Percentiles rank a stretch among this genome's conserved stretches.
Conservation (phyloP, 2,329 filamentous ascomycete species). For the Malbranchea zuffiana region DNA sequence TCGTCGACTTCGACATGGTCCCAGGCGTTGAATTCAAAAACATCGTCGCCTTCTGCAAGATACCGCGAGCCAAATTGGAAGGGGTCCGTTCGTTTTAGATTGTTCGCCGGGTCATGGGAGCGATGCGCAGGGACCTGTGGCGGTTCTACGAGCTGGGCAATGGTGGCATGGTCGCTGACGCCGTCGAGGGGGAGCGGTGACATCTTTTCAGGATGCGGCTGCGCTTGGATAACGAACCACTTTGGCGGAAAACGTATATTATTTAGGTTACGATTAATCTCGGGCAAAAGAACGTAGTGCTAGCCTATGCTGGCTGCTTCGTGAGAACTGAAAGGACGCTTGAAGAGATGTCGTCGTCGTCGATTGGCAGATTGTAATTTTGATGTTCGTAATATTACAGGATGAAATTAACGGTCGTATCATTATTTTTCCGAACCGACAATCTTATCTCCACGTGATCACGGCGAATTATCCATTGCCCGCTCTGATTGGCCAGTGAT, state of each 20-base stretch:
- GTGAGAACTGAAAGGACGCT: no score
- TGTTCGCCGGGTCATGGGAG: conserved; percentile 58
- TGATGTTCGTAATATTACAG: conserved; percentile 2
- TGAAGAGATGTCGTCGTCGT: background rate
- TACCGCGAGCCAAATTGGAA: conserved; percentile 91
- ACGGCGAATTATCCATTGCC: no score
- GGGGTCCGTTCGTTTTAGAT: conserved; percentile 78
- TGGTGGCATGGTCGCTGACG: conserved; percentile 21
- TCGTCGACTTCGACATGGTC: conserved; percentile 93
- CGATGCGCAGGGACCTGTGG: conserved; percentile 47
- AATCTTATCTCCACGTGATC: no score
- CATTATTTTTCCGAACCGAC: no score
- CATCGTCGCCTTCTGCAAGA: conserved; percentile 72
- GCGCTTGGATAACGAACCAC: no score
- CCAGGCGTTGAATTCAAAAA: conserved; percentile 98
- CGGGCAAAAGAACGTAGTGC: no score
- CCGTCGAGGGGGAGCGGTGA: conserved; percentile 16
- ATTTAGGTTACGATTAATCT: no score
- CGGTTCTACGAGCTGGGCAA: conserved; percentile 38
- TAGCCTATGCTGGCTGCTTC: no score
- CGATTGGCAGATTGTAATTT: conserved; percentile 6
- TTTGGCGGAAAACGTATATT: no score
- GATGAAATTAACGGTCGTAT: conserved; percentile 6
- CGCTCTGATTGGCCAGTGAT: no score
- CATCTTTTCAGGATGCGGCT: conserved; percentile 13